Conservation (phyloP, 148 eudicot genomes). For the Arctostaphylos glauca region DNA sequence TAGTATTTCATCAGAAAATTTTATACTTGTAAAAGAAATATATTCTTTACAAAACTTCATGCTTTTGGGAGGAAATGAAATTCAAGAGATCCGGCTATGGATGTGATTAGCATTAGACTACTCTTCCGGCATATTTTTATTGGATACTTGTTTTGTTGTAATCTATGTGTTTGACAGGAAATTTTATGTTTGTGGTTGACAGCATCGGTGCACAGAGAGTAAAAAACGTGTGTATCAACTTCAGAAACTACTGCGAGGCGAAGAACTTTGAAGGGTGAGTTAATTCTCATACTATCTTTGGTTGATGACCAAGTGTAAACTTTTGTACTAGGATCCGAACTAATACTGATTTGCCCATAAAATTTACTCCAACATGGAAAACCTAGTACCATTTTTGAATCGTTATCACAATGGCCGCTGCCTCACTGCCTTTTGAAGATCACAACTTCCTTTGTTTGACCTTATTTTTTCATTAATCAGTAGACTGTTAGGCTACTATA, state of each 20-base stretch:
- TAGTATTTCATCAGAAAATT: neutral
- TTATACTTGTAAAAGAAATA: neutral
- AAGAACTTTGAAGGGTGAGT: constrained; percentile 59
- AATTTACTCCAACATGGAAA: neutral
- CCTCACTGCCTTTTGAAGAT: neutral
- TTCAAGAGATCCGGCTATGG: neutral
- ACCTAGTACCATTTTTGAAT: neutral
- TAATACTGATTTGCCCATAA: neutral
- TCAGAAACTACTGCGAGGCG: constrained; percentile 56
- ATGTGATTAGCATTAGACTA: neutral
- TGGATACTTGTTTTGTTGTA: neutral
- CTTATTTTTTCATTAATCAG: neutral
- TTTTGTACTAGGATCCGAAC: neutral
- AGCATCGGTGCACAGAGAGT: constrained; percentile 67
- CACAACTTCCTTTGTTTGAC: neutral
- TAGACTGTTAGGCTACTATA: neutral
- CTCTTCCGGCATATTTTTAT: neutral
- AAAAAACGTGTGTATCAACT: constrained; percentile 43
- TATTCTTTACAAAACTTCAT: neutral
- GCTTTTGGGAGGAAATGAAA: neutral
- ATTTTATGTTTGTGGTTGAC: constrained; percentile 19
- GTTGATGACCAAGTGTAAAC: neutral
- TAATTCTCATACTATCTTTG: neutral
- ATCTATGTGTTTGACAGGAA: neutral
- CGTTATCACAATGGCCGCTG: neutral